Conservation (phyloP, 2,329 filamentous ascomycete species). For the Alternaria sp. region DNA sequence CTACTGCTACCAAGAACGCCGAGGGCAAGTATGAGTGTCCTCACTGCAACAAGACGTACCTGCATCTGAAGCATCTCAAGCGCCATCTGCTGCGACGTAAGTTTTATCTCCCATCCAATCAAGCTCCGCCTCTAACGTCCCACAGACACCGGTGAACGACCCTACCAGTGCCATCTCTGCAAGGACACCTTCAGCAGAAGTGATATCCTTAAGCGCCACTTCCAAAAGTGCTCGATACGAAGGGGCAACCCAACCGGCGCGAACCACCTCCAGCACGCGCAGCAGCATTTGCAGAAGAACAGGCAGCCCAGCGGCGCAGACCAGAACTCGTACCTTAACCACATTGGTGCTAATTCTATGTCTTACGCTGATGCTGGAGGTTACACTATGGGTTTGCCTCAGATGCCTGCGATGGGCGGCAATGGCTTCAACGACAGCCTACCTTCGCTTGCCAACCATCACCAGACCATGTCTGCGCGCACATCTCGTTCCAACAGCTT, state of each 20-base stretch:
- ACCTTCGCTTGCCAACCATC: constrained; percentile 50
- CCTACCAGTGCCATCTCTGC: constrained; percentile 97
- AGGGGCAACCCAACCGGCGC: constrained; percentile 95
- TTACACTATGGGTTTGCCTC: constrained; percentile 47
- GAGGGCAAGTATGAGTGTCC: constrained; percentile 98
- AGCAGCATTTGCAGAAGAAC: constrained; percentile 83
- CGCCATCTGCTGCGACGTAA: constrained; percentile 94
- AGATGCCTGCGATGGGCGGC: constrained; percentile 43
- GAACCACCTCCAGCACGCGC: constrained; percentile 91
- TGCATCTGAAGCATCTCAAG: constrained; percentile 97
- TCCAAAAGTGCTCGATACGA: constrained; percentile 97
- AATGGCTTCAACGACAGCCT: constrained; percentile 50
- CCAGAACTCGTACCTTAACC: constrained; percentile 48
- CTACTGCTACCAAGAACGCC: constrained; percentile 92
- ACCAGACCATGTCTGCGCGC: constrained; percentile 56
- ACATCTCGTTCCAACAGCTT: constrained; percentile 60
- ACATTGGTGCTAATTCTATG: constrained; percentile 45
- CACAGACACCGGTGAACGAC: constrained; percentile 93
- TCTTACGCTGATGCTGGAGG: constrained; percentile 41
- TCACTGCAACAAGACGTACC: constrained; percentile 97
- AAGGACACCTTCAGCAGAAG: constrained; percentile 97
- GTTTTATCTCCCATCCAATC: constrained; percentile 53
- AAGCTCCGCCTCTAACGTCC: constrained; percentile 44
- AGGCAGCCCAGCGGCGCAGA: constrained; percentile 43
- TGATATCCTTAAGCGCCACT: constrained; percentile 98